Evolutionary conservation across 495 filamentous ascomycete species (phyloP).

Genomic region (Penicillium paradoxum): DNA sequence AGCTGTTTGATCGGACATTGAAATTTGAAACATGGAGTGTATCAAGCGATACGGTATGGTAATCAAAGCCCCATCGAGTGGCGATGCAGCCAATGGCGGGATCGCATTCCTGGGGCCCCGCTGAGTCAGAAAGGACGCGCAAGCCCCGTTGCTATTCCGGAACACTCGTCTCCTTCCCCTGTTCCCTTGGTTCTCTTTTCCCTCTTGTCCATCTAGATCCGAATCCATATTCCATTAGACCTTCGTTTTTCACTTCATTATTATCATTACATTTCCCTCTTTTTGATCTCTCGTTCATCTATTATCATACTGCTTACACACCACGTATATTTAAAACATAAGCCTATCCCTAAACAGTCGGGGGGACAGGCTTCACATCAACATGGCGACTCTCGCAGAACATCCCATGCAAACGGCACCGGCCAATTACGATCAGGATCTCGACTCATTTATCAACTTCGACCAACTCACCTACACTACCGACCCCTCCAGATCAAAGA

Average conservation of each 20-base stretch:
- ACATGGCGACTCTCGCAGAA: conserved; percentile 42
- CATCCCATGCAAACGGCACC: conserved; percentile 26
- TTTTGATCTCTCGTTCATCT: conserved; percentile 3
- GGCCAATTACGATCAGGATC: conserved; percentile 40
- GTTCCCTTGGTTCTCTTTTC: conserved; percentile 9
- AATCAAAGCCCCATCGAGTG: conserved; percentile 10
- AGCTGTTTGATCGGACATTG: background rate
- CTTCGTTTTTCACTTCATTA: conserved; percentile 4
- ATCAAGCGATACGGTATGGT: conserved; percentile 1
- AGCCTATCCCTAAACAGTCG: background rate
- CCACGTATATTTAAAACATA: background rate
- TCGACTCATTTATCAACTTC: conserved; percentile 48
- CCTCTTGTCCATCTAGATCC: conserved; percentile 11
- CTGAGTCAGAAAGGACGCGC: conserved; percentile 40
- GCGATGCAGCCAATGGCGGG: conserved; percentile 11
- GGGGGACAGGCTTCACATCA: conserved; percentile 12
- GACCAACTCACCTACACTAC: conserved; percentile 45
- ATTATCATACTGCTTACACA: background rate
- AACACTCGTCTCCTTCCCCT: conserved; percentile 12
- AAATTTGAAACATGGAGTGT: background rate
- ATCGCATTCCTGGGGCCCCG: background rate
- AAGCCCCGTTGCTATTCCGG: conserved; percentile 35
- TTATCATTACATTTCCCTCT: conserved; percentile 1
- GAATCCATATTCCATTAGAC: conserved; percentile 3
- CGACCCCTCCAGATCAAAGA: conserved; percentile 38